A percentile compares a stretch with the other conserved stretches of the same genome.
phyloP scores from a whole-genome alignment of 306 rosid genomes.

The Pterocarpus santalinus region DNA sequence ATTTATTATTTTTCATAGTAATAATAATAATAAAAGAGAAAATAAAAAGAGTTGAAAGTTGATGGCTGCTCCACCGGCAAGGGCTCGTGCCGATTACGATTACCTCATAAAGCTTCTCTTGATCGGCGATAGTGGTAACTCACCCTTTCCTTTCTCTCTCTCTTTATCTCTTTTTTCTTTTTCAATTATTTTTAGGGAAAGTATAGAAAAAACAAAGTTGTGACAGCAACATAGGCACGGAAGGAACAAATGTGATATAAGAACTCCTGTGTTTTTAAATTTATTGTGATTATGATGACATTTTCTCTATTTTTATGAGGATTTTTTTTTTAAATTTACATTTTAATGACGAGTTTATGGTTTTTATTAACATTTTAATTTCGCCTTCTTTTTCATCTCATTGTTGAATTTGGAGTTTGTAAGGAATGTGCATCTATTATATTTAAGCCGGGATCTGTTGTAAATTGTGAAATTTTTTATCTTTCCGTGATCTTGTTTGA shows the following conservation, averaged over 20 bases:
- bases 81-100: conserved; percentile 99
- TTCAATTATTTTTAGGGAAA: background rate
- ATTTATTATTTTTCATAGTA: background rate
- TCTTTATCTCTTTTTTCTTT: background rate
- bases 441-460: conserved; percentile 19
- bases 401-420: conserved; percentile 11
- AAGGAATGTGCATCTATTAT: background rate
- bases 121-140: conserved; percentile 95
- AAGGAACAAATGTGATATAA: background rate
- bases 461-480: background rate
- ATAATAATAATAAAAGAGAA: background rate
- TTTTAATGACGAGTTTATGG: no score
- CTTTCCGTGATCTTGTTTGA: conserved; percentile 45
- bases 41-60: conserved; percentile 17
- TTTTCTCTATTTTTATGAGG: background rate
- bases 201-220: background rate
- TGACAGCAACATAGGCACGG: background rate
- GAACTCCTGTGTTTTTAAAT: no score
- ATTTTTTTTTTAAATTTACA: background rate
- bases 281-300: background rate
- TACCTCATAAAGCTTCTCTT: conserved; percentile 91
- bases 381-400: background rate
- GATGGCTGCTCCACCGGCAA: conserved; percentile 99
- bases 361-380: no score
- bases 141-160: background rate